Conservation (phyloP, 2,329 filamentous ascomycete genomes). For the Aureobasidium sp. region DNA sequence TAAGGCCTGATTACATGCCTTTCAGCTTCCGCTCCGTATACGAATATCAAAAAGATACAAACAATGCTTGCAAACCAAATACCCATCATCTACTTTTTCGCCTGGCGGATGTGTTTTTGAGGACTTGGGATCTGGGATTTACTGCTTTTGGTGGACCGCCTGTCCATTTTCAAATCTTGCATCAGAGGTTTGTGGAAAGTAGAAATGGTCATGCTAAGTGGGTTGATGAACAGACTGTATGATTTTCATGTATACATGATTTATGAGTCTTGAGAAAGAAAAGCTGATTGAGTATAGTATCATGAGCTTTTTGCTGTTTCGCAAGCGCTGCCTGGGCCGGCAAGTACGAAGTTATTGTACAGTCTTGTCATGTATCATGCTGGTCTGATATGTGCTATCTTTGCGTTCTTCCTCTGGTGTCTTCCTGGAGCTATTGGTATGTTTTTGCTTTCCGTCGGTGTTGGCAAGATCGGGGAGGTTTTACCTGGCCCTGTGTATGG, state of each 20-base stretch:
- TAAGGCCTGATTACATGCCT: not conserved
- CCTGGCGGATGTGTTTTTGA: not conserved
- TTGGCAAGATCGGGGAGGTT: slow-evolving; percentile 49
- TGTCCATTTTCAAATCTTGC: slow-evolving; percentile 62
- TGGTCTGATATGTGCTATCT: slow-evolving; percentile 48
- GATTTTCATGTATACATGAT: slow-evolving; percentile 6
- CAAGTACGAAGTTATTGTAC: slow-evolving; percentile 63
- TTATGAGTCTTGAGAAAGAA: not conserved
- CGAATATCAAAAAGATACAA: not conserved
- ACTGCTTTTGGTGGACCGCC: slow-evolving; percentile 60
- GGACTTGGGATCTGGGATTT: slow-evolving; percentile 52
- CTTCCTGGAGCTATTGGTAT: slow-evolving; percentile 63
- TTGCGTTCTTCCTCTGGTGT: slow-evolving; percentile 58
- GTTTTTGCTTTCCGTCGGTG: slow-evolving; percentile 58
- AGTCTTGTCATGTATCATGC: slow-evolving; percentile 57
- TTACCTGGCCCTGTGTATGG: slow-evolving; percentile 59
- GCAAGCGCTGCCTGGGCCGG: slow-evolving; percentile 60
- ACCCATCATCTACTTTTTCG: not conserved
- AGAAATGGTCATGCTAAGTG: slow-evolving; percentile 36
- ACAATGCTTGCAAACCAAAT: not conserved
- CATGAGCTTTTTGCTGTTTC: slow-evolving; percentile 64
- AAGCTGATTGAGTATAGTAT: slow-evolving; percentile 40
- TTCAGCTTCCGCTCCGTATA: not conserved
- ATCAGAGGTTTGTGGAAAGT: slow-evolving; percentile 53
- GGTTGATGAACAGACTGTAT: slow-evolving; percentile 61